Conservation (phyloP, 345 rosid genomes). For the Boechera divaricarpa region DNA sequence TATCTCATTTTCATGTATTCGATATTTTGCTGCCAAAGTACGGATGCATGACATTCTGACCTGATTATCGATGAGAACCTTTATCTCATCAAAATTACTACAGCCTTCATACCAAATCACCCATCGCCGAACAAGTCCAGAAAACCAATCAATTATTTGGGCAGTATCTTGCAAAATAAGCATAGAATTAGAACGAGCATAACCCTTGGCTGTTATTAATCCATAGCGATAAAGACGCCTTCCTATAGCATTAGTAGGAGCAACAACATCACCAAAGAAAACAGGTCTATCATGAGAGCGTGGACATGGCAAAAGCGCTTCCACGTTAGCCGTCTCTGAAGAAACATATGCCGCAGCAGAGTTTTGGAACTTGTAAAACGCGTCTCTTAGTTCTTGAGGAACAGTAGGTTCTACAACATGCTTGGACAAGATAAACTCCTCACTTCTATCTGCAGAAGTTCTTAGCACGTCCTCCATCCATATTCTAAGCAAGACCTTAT, state of each 20-base stretch:
- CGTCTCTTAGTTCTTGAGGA: constrained; percentile 78
- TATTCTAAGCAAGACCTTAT: constrained; percentile 64
- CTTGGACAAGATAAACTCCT: constrained; percentile 73
- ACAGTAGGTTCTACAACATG: constrained; percentile 72
- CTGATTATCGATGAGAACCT: constrained; percentile 55
- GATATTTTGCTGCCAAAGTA: constrained; percentile 80
- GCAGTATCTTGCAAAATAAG: constrained; percentile 71
- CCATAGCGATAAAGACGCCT: constrained; percentile 81
- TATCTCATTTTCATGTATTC: constrained; percentile 68
- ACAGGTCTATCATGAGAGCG: constrained; percentile 44
- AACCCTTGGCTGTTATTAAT: constrained; percentile 64
- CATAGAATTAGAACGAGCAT: constrained; percentile 52
- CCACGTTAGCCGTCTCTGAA: constrained; percentile 69
- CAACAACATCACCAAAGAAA: constrained; percentile 57
- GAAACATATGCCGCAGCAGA: constrained; percentile 67
- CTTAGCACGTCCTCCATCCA: constrained; percentile 76
- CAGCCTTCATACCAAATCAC: constrained; percentile 68
- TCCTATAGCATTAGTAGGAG: constrained; percentile 71
- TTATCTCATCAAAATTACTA: constrained; percentile 71
- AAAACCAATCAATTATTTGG: constrained; percentile 84
- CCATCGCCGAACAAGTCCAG: constrained; percentile 77
- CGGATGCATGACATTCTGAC: constrained; percentile 83
- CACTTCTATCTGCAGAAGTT: constrained; percentile 55
- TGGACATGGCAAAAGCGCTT: constrained; percentile 65
- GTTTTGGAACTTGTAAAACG: constrained; percentile 72